Conservation (phyloP, 441 rosid species). For the Eruca vesicaria region DNA sequence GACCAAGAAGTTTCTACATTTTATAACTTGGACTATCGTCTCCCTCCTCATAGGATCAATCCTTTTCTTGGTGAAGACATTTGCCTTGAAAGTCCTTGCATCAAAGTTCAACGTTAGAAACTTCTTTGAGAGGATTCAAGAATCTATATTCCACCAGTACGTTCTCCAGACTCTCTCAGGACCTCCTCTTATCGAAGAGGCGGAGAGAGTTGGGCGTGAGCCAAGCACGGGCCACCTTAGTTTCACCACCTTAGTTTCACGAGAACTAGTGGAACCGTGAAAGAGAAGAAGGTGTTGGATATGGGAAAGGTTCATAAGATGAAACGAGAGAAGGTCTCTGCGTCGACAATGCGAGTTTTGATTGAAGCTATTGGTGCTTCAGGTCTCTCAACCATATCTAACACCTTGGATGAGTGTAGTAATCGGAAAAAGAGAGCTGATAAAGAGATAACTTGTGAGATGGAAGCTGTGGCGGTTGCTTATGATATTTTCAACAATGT, state of each 20-base stretch:
- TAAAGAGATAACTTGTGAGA: conserved; percentile 76
- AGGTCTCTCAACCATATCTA: conserved; percentile 69
- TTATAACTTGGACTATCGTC: conserved; percentile 62
- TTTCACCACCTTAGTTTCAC: conserved; percentile 56
- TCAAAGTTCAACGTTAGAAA: conserved; percentile 76
- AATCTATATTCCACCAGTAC: conserved; percentile 79
- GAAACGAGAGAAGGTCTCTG: conserved; percentile 81
- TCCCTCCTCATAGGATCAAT: conserved; percentile 64
- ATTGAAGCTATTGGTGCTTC: conserved; percentile 75
- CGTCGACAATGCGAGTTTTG: conserved; percentile 87
- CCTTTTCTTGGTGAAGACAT: conserved; percentile 68
- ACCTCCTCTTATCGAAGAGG: conserved; percentile 69
- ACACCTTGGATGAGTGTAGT: conserved; percentile 51
- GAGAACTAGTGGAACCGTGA: conserved; percentile 37
- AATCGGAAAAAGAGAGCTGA: conserved; percentile 40
- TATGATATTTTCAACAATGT: conserved; percentile 60
- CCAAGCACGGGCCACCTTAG: conserved; percentile 52
- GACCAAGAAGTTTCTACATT: conserved; percentile 44
- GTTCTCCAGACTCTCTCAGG: conserved; percentile 77
- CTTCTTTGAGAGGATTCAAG: conserved; percentile 90
- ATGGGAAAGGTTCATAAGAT: conserved; percentile 69
- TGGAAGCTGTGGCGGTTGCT: conserved; percentile 81
- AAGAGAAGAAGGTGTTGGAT: conserved; percentile 60
- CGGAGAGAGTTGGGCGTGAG: conserved; percentile 47
- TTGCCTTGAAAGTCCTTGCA: conserved; percentile 71